Conservation (phyloP, 2,329 filamentous ascomycete species). For the Rugonectria rugulosa region DNA sequence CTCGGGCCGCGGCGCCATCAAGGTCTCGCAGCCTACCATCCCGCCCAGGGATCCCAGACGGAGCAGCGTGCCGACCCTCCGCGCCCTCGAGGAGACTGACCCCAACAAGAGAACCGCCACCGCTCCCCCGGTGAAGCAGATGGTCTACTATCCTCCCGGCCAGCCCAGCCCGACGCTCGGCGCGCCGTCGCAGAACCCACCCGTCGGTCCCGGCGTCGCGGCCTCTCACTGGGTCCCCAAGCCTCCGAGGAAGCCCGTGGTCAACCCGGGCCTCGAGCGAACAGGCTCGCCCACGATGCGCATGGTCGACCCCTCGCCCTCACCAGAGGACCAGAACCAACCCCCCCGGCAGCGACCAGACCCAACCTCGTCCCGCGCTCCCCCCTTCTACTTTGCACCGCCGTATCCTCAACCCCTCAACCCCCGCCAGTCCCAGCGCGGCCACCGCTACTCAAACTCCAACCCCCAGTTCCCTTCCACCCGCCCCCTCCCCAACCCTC, state of each 20-base stretch:
- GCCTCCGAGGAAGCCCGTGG: slow-evolving; percentile 14
- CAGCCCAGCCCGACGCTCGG: slow-evolving; percentile 55
- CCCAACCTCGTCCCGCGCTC: slow-evolving; percentile 10
- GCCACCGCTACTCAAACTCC: slow-evolving; percentile 28
- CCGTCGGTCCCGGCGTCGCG: slow-evolving; percentile 1
- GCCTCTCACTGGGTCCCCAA: slow-evolving; percentile 11
- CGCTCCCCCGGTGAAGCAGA: slow-evolving; percentile 43
- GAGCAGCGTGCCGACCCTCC: slow-evolving; percentile 24
- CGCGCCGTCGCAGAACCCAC: slow-evolving; percentile 37
- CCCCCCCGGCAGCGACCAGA: slow-evolving; percentile 9
- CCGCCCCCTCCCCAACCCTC: slow-evolving; percentile 1
- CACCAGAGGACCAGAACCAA: slow-evolving; percentile 31
- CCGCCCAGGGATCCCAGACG: slow-evolving; percentile 33
- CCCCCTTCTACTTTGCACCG: slow-evolving; percentile 34
- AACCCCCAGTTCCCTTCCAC: slow-evolving; percentile 16
- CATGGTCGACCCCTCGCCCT: slow-evolving; percentile 46
- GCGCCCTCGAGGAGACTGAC: slow-evolving; percentile 1
- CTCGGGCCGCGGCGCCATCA: slow-evolving; percentile 42
- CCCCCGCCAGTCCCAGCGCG: slow-evolving; percentile 14
- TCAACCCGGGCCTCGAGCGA: slow-evolving; percentile 32
- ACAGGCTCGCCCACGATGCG: slow-evolving; percentile 48
- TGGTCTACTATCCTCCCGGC: slow-evolving; percentile 45
- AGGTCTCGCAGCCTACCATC: slow-evolving; percentile 44
- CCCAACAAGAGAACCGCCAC: slow-evolving; percentile 28
- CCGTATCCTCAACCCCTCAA: slow-evolving; percentile 36